Evolutionary conservation across 345 rosid genomes (phyloP).

Genomic region (Arabis hirsuta): DNA sequence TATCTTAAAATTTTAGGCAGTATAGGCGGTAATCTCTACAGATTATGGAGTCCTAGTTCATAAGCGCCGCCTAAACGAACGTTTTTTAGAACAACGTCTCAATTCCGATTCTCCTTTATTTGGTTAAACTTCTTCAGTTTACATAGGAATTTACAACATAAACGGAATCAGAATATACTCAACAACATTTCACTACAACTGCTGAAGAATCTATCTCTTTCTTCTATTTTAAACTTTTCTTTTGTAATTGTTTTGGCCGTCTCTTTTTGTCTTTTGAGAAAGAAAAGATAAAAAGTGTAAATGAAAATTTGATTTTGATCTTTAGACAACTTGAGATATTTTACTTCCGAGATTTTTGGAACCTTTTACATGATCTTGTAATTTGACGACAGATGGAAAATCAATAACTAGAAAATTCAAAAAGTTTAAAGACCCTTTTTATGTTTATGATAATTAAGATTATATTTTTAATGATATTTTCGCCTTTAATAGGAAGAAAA

Average conservation of each 20-base stretch:
- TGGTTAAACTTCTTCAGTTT: too few species aligned
- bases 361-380: conserved; percentile 36
- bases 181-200: conserved; percentile 9
- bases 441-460: conserved; percentile 16
- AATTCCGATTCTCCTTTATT: too few species aligned
- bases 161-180: background rate
- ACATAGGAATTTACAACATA: too few species aligned
- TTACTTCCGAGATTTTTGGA: conserved; percentile 15
- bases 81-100: too few species aligned
- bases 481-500: background rate
- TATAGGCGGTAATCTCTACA: too few species aligned
- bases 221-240: background rate
- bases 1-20: too few species aligned
- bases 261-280: conserved; percentile 8
- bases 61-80: too few species aligned
- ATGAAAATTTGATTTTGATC: conserved; percentile 35
- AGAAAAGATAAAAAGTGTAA: conserved; percentile 25
- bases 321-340: conserved; percentile 32
- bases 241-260: conserved; percentile 3
- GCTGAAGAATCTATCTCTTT: conserved; percentile 9
- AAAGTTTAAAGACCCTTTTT: background rate
- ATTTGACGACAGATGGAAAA: conserved; percentile 33
- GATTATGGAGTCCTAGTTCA: too few species aligned
- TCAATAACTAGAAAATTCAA: conserved; percentile 4
- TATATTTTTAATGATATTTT: conserved; percentile 16